Evolutionary conservation across 2,329 filamentous ascomycete species (phyloP), one percentile per base, ranked within the genome.

Genomic region (Colletotrichum zoysiae): DNA sequence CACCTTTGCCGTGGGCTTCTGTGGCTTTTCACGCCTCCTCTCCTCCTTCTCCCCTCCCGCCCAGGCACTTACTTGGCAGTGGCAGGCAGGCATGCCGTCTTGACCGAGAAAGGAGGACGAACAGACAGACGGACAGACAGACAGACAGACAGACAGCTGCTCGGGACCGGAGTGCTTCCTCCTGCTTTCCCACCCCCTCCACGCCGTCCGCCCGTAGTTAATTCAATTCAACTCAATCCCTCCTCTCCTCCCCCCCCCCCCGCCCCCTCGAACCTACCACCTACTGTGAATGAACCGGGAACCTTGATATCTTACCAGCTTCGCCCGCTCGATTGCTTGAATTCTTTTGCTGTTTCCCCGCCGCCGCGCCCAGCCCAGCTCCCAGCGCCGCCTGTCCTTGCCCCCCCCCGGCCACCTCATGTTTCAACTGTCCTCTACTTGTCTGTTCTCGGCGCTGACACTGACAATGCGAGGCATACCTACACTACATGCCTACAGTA

Each of bases 401-500:
- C 57, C 30, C 30, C 3, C 30, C 30, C 46, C 33, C 58, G 38
- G 61, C 61, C 23, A 64, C 61, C 23, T 44, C 51, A 46, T 53
- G 69, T 71, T 71, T 71, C 69, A 71, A 71, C 53, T 9, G 23
- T 33, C 3, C 46, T 57, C 14, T 55, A 30, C 53, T 56, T 38
- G 40, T 60, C 63, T 66, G 68, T 65, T 64, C 53, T 59, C 69
- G 65, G 59, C 53, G 63, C 26, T 57, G 33, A 38, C 53, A 40
- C 20, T 38, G 33, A 57, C 51, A 33, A 55, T 55, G 26, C 26
- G n/a, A 55, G 20, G 46, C 51, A 26, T 38, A 30, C 30, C 30
- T n/a, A 26, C 48, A 38, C 6, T 38, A 51, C 48, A 18, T 26
- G 16, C 23, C 16, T 40, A n/a, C n/a, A n/a, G n/a, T n/a, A n/a